These are phyloP conservation scores for Scutellaria baicalensis DNA, from an alignment of 257 asterid species.

Conservation along the genomic window DNA sequence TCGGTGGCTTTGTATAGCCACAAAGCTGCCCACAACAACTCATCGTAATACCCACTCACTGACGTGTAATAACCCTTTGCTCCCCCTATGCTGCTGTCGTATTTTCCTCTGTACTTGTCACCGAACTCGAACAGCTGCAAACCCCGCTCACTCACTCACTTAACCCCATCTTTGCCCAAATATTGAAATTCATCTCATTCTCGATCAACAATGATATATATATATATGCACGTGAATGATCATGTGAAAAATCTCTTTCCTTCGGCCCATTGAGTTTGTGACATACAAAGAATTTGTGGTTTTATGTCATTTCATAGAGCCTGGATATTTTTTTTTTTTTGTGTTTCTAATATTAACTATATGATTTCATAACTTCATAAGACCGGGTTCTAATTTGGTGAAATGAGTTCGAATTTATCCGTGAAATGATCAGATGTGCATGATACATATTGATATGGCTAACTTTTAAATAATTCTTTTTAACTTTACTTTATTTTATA, in stretches of 20 bases:
- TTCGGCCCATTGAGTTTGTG: background rate
- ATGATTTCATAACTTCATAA: background rate
- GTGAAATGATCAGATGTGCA: too few relatives aligned
- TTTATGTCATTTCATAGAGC: background rate
- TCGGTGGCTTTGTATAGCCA: slow-evolving; percentile 91
- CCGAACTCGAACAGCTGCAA: slow-evolving; percentile 84
- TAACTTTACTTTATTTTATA: too few relatives aligned
- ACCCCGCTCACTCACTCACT: background rate
- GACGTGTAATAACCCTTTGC: slow-evolving; percentile 82
- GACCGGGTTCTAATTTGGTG: too few relatives aligned
- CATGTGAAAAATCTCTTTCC: background rate
- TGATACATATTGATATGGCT: too few relatives aligned
- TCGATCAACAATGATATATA: background rate
- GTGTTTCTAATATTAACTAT: background rate
- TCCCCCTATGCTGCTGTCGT: slow-evolving; percentile 59
- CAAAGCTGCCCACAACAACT: slow-evolving; percentile 90
- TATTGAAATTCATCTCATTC: background rate
- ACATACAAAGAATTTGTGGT: background rate
- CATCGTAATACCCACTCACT: slow-evolving; percentile 84
- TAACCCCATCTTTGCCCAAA: background rate
- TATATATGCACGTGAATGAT: background rate
- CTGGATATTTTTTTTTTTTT: background rate
- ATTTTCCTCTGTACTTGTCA: slow-evolving; percentile 68
- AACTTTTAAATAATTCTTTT: too few relatives aligned
- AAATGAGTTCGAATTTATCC: too few relatives aligned